Percentiles rank a stretch among this genome's conserved stretches.
Conservation (phyloP, 495 filamentous ascomycete genomes). For the Rhizodiscina lignyota region DNA sequence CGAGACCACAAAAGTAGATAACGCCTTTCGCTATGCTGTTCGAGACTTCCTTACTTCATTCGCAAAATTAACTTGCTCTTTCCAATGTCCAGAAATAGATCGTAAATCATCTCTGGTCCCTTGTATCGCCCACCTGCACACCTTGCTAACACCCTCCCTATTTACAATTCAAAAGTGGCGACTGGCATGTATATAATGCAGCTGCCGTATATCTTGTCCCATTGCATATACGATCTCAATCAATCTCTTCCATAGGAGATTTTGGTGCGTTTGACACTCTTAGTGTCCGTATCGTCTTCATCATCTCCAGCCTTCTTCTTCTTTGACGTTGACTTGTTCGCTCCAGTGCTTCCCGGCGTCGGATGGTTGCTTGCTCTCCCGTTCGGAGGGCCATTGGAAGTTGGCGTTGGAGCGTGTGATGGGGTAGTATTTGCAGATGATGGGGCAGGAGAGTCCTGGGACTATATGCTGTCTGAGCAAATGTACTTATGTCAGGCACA, state of each 20-base stretch:
- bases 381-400: slow-evolving; percentile 15
- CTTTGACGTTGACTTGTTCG: slow-evolving; percentile 11
- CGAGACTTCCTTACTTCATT: too few species aligned
- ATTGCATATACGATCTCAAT: slow-evolving; percentile 2
- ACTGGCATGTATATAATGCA: too few species aligned
- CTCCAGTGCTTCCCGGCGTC: slow-evolving; percentile 11
- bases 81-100: too few species aligned
- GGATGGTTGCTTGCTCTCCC: slow-evolving; percentile 18
- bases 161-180: too few species aligned
- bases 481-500: too few species aligned
- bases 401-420: slow-evolving; percentile 22
- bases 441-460: slow-evolving; percentile 12
- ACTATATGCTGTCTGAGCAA: slow-evolving; percentile 1
- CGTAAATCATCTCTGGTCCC: too few species aligned
- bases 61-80: too few species aligned
- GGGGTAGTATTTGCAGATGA: slow-evolving; percentile 12
- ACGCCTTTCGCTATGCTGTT: too few species aligned
- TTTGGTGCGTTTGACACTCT: slow-evolving; percentile 22
- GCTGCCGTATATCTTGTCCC: too few species aligned
- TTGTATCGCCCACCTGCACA: too few species aligned
- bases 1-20: too few species aligned
- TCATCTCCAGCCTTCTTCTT: slow-evolving; percentile 24
- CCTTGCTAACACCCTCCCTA: too few species aligned
- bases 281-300: slow-evolving; percentile 22
- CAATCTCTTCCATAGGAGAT: slow-evolving; percentile 24